phyloP scores from a whole-genome alignment of 2,329 filamentous ascomycete genomes.

The Apiospora sp. region DNA sequence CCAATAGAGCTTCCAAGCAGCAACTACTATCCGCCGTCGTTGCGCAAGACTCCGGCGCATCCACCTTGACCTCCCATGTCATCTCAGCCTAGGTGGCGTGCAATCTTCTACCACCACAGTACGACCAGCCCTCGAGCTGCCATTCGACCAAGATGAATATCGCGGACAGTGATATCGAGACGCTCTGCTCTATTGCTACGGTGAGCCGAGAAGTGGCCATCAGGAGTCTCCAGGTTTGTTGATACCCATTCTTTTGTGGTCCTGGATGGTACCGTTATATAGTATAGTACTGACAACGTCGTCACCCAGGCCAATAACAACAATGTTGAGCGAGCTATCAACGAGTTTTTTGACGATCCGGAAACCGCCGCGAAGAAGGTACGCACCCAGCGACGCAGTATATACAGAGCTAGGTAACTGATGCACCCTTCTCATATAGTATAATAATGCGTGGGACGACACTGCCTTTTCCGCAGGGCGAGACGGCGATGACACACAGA shows the following conservation, averaged over 20 bases:
- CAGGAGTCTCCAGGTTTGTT: slow-evolving; percentile 38
- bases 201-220: slow-evolving; percentile 36
- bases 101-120: background rate
- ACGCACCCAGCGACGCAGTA: background rate
- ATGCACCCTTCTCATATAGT: slow-evolving; percentile 50
- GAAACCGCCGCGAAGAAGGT: slow-evolving; percentile 32
- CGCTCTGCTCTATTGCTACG: slow-evolving; percentile 34
- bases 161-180: slow-evolving; percentile 30
- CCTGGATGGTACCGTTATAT: background rate
- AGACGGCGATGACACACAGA: slow-evolving; percentile 54
- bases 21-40: background rate
- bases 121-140: slow-evolving; percentile 5
- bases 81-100: slow-evolving; percentile 7
- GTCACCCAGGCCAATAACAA: slow-evolving; percentile 51
- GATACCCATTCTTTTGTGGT: background rate
- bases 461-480: slow-evolving; percentile 59
- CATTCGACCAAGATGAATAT: slow-evolving; percentile 22
- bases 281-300: background rate
- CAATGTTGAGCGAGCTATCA: slow-evolving; percentile 57
- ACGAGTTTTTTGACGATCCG: slow-evolving; percentile 60
- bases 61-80: background rate
- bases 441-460: slow-evolving; percentile 63
- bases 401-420: slow-evolving; percentile 39
- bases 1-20: background rate
- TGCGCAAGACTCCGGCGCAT: background rate